These are phyloP conservation scores for Elsinoe batatas DNA, from an alignment of 2,329 filamentous ascomycete species.

Conservation along the genomic window DNA sequence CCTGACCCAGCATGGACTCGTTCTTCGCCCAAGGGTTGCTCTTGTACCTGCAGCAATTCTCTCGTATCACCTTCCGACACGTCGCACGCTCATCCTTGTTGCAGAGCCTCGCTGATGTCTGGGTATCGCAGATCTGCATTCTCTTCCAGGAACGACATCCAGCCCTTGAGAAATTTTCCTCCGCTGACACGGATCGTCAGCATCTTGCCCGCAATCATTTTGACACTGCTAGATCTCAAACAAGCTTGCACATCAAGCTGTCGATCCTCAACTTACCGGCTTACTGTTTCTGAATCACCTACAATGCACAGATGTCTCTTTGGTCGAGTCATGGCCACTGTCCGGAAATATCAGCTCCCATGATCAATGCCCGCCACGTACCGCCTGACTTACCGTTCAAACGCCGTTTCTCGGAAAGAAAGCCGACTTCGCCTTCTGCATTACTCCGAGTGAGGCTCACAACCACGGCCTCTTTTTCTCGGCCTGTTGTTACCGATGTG, in stretches of 20 bases:
- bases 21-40: background rate
- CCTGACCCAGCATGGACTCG: background rate
- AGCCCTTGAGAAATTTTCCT: slow-evolving; percentile 72
- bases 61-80: slow-evolving; percentile 5
- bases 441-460: slow-evolving; percentile 94
- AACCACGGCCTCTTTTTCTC: slow-evolving; percentile 92
- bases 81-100: slow-evolving; percentile 16
- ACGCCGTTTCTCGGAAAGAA: slow-evolving; percentile 80
- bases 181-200: slow-evolving; percentile 46
- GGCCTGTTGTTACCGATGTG: slow-evolving; percentile 21
- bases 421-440: slow-evolving; percentile 75
- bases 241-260: slow-evolving; percentile 5
- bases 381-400: slow-evolving; percentile 64
- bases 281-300: slow-evolving; percentile 88
- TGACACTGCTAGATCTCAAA: slow-evolving; percentile 4
- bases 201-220: background rate
- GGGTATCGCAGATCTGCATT: slow-evolving; percentile 85
- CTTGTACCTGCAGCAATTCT: slow-evolving; percentile 2
- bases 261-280: slow-evolving; percentile 52
- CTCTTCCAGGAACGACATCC: slow-evolving; percentile 88
- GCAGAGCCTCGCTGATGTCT: slow-evolving; percentile 44
- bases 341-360: slow-evolving; percentile 14
- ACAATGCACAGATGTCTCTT: slow-evolving; percentile 83
- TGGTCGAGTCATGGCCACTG: slow-evolving; percentile 96
- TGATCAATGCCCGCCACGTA: background rate